Evolutionary conservation across 139 green algal genomes (phyloP).

Genomic region (Marvania coccoides): DNA sequence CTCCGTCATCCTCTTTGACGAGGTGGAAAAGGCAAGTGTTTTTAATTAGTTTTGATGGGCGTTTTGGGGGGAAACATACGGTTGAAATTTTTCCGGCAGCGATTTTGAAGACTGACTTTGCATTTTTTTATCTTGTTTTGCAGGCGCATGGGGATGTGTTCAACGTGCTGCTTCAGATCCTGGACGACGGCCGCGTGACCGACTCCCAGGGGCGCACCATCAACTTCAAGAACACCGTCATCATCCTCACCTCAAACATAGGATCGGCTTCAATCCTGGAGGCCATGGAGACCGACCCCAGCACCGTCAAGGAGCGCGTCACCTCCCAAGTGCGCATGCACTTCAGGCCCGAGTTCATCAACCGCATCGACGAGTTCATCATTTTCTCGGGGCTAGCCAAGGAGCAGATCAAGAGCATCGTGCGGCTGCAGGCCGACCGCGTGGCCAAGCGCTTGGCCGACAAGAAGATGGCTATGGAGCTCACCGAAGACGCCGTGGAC

Average conservation of each 20-base stretch:
- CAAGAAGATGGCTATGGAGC: conserved; percentile 77
- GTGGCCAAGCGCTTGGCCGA: conserved; percentile 68
- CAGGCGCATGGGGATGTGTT: conserved; percentile 80
- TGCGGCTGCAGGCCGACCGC: conserved; percentile 58
- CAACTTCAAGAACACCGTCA: conserved; percentile 75
- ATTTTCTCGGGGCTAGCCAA: conserved; percentile 81
- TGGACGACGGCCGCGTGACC: conserved; percentile 79
- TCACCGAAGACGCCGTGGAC: conserved; percentile 59
- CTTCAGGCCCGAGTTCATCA: conserved; percentile 97
- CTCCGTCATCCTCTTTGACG: conserved; percentile 57
- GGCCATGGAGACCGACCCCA: conserved; percentile 22
- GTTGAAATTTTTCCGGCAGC: too few relatives aligned
- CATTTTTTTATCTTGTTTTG: too few relatives aligned
- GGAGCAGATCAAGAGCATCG: conserved; percentile 77
- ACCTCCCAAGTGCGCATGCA: conserved; percentile 70
- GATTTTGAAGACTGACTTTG: neutral
- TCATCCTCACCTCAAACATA: conserved; percentile 78
- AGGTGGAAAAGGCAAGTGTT: conserved; percentile 77
- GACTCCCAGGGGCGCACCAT: conserved; percentile 84
- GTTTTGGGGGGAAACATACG: neutral
- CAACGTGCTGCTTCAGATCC: conserved; percentile 79
- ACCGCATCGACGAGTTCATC: conserved; percentile 96
- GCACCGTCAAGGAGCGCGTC: conserved; percentile 33
- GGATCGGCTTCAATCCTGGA: conserved; percentile 71
- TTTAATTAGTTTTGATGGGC: too few relatives aligned